Evolutionary conservation across 164 flowering plant species (phyloP).

Genomic region (Berberis vulgaris): DNA sequence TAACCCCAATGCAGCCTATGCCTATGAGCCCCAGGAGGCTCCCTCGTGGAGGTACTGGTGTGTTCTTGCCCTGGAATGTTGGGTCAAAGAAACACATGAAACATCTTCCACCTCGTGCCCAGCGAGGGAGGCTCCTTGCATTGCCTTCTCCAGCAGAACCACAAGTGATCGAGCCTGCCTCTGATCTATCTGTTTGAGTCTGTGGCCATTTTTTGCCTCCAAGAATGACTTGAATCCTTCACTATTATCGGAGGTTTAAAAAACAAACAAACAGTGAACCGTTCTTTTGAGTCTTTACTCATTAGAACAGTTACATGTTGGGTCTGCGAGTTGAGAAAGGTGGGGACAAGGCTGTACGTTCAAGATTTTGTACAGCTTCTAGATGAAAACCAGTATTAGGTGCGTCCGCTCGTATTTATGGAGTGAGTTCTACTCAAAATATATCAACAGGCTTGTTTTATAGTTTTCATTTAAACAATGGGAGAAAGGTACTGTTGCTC

Average conservation of each 20-base stretch:
- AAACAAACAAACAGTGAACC: too few species aligned
- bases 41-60: slow-evolving; percentile 70
- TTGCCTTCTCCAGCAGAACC: slow-evolving; percentile 35
- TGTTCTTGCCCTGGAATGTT: slow-evolving; percentile 75
- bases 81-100: slow-evolving; percentile 46
- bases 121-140: slow-evolving; percentile 47
- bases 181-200: slow-evolving; percentile 22
- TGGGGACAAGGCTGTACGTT: slow-evolving; percentile 7
- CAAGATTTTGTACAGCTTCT: neutral
- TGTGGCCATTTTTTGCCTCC: neutral
- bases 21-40: slow-evolving; percentile 38
- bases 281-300: neutral
- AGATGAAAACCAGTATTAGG: neutral
- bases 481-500: neutral
- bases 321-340: neutral
- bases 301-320: neutral
- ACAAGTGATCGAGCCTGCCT: slow-evolving; percentile 24
- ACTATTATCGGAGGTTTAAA: too few species aligned
- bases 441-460: neutral
- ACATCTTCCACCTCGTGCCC: slow-evolving; percentile 86
- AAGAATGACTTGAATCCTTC: neutral
- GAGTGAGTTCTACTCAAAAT: neutral
- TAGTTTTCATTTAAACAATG: neutral
- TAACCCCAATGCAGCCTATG: slow-evolving; percentile 52
- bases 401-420: neutral